These are phyloP conservation scores for Syzygium jambos DNA, from an alignment of 345 rosid genomes.

Conservation along the genomic window DNA sequence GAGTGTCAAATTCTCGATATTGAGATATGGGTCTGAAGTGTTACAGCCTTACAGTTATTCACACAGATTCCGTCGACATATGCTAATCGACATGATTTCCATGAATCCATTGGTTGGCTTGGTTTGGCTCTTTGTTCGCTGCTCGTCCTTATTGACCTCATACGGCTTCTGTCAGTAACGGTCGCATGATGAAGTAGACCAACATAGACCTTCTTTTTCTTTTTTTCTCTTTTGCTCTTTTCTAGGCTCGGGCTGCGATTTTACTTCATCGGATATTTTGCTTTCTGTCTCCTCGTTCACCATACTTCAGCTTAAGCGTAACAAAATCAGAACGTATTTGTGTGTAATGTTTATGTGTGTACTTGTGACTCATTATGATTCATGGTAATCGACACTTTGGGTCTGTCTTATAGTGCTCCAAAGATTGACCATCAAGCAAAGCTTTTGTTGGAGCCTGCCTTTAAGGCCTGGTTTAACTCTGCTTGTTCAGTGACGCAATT, in stretches of 20 bases:
- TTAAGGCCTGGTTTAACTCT: not conserved
- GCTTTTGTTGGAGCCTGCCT: no score
- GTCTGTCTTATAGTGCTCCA: not conserved
- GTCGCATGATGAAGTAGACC: no score
- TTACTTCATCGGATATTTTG: not conserved
- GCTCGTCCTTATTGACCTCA: no score
- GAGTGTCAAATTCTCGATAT: no score
- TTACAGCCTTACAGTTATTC: no score
- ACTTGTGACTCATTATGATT: not conserved
- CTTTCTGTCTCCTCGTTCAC: not conserved
- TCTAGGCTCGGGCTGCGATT: not conserved
- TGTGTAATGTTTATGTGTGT: not conserved
- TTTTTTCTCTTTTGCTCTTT: rapidly evolving
- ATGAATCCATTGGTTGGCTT: no score
- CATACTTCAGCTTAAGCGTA: not conserved
- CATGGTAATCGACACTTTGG: not conserved
- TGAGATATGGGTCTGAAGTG: no score
- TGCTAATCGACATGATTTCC: no score
- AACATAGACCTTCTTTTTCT: not conserved
- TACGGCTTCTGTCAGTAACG: no score
- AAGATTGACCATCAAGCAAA: no score
- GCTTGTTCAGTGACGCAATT: not conserved
- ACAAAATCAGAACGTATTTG: not conserved
- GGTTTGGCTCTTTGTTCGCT: no score
- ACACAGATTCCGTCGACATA: no score